Base-by-base conservation (phyloP, 768 basidiomycete genomes). In the Auricularia cornea region DNA sequence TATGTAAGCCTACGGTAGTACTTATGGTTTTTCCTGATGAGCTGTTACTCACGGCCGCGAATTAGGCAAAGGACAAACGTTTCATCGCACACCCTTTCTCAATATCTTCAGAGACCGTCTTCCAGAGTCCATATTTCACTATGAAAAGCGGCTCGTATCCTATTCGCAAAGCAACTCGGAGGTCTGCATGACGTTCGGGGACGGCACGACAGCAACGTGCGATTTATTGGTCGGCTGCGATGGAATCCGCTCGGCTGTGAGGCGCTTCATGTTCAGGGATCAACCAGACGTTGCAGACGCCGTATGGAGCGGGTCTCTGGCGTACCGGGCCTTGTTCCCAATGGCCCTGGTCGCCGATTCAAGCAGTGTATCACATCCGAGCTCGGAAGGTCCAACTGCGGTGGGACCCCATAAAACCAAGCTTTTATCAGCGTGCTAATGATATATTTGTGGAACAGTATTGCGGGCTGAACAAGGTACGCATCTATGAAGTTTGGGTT, bases 321-420 rank as follows among this genome's bases (percentile, higher is more conserved):
- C 81, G 1, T 89, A 88, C 71, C 81, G 87, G 59, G 74, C 83
- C 2, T 71, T 87, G n/a, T 81, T 89, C 62, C 74, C 80, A 30
- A 75, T 79, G 3, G 84, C 84, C 44, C 74, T 73, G 60, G 69
- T 88, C 63, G 73, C 69, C 38, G 72, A 71, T 26, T 67, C 69
- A 33, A 30, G 33, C 3, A 59, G 63, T 28, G 48, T 70, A 44
- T 62, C 62, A 28, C 69, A 83, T 66, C 66, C 75, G 26, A 70
- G 76, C 28, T 70, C 78, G 16, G 63, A 65, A 75, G 75, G 6
- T 38, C 77, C 84, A 1, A 82, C 23, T 65, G 23, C 70, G 32
- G 48, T 68, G n/a, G n/a, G n/a, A n/a, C n/a, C n/a, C 61, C 38
- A 60, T 51, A 23, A 30, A 32, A 4, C 20, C 3, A 29, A 6